Evolutionary conservation across 768 basidiomycete species (phyloP), one percentile per base, ranked within the genome.

Genomic region (Lactifluus piperatus): DNA sequence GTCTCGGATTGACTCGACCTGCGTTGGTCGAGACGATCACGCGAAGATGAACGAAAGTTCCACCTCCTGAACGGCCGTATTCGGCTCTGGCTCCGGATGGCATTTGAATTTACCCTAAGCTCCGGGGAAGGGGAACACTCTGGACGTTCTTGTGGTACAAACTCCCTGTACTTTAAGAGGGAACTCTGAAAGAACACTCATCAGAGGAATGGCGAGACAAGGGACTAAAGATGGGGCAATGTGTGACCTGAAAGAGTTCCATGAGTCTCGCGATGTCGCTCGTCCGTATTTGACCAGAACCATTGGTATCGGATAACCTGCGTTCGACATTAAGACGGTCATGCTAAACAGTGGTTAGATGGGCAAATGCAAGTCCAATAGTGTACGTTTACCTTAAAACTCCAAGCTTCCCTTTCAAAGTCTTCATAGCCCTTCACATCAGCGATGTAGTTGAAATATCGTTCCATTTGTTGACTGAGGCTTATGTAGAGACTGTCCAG

Each of bases 211-310:
- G 11, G 4, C 34, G n/a, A 34, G 48, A 37, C 47, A n/a, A 18
- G 34, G 22, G 30, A 55, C 10, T 6, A 14, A n/a, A 20, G 49
- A 26, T 50, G 20, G 44, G 51, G 57, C 37, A 37, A 30, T 20
- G 18, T 20, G n/a, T 56, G 60, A 81, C 86, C 73, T 91, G 90
- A 67, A 91, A 90, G 3, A 91, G 71, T 65, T 91, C 91, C 87
- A 93, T 89, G 16, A 92, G 74, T 20, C 88, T 77, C 7, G 90
- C 87, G 41, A 92, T 75, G 65, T 93, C 91, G 64, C 87, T 85
- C 3, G 89, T 88, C 69, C 80, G 82, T 57, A 92, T 74, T 50
- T 77, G 78, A 0, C 75, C 71, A 27, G 74, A 74, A 18, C 67
- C 67, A 1, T 73, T 70, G 18, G 72, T 70, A 26, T 84, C 82